Percentiles rank a stretch among this genome's conserved stretches.
These are phyloP conservation scores for Russula lepida DNA, from an alignment of 768 basidiomycete species.

Conservation along the genomic window DNA sequence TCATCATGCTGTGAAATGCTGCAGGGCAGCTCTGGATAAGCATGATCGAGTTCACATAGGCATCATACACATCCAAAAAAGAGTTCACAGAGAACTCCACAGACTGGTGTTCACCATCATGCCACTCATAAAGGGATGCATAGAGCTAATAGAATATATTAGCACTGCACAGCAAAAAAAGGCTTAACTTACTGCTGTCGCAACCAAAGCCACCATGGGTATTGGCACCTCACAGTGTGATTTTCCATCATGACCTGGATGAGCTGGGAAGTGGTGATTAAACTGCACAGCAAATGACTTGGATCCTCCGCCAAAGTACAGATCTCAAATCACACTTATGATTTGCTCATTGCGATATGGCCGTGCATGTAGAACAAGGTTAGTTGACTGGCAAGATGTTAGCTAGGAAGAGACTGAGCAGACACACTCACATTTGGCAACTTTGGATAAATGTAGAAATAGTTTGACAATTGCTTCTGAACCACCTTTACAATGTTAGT, in stretches of 20 bases:
- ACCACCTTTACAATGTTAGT: no score
- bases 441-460: no score
- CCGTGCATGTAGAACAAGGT: neutral
- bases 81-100: neutral
- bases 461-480: no score
- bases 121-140: neutral
- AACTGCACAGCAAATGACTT: neutral
- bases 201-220: neutral
- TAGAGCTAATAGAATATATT: neutral
- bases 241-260: neutral
- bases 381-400: neutral
- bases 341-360: neutral
- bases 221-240: neutral
- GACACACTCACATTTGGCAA: no score
- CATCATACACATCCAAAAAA: neutral
- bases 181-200: neutral
- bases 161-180: no score
- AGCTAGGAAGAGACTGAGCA: no score
- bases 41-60: no score
- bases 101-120: neutral
- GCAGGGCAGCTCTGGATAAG: no score
- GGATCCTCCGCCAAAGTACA: neutral
- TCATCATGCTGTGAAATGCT: no score
- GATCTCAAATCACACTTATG: neutral
- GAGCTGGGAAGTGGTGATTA: neutral